These are phyloP conservation scores for Debaryomyces psychrophilus DNA, from an alignment of 1,139 yeast genomes.

Conservation along the genomic window DNA sequence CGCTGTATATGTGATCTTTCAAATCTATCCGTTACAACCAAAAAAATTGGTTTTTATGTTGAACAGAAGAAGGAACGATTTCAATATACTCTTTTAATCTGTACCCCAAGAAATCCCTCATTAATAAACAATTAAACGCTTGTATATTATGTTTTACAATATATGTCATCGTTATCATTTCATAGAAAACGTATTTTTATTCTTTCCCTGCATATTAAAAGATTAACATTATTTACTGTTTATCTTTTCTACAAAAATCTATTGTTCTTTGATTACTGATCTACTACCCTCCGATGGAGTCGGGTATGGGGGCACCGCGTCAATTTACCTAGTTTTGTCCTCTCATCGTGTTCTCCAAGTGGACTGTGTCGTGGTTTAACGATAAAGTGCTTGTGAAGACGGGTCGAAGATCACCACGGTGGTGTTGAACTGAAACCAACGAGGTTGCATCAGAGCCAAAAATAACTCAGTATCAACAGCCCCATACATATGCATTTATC, in stretches of 20 bases:
- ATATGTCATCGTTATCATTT: slow-evolving; percentile 2
- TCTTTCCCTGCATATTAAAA: slow-evolving; percentile 3
- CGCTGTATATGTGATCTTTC: not conserved
- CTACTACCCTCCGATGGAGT: not conserved
- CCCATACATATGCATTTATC: too few relatives aligned
- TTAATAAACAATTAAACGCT: not conserved
- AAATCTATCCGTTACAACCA: not conserved
- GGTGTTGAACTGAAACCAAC: too few relatives aligned
- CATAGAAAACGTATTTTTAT: not conserved
- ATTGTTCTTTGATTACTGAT: not conserved
- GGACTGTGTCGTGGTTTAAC: too few relatives aligned
- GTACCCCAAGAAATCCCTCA: not conserved
- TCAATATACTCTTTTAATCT: not conserved
- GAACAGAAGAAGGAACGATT: not conserved
- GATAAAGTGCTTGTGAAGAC: too few relatives aligned
- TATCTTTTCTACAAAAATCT: not conserved
- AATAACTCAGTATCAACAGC: too few relatives aligned
- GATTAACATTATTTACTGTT: not conserved
- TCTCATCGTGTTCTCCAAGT: too few relatives aligned
- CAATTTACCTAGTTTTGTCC: too few relatives aligned
- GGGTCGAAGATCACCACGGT: too few relatives aligned
- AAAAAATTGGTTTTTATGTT: not conserved
- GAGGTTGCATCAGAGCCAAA: too few relatives aligned
- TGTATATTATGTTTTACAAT: not conserved
- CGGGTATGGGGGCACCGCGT: too few relatives aligned